Evolutionary conservation across 2,329 filamentous ascomycete species (phyloP), one percentile per base, ranked within the genome.

Genomic region (Pseudomassariella vexata): DNA sequence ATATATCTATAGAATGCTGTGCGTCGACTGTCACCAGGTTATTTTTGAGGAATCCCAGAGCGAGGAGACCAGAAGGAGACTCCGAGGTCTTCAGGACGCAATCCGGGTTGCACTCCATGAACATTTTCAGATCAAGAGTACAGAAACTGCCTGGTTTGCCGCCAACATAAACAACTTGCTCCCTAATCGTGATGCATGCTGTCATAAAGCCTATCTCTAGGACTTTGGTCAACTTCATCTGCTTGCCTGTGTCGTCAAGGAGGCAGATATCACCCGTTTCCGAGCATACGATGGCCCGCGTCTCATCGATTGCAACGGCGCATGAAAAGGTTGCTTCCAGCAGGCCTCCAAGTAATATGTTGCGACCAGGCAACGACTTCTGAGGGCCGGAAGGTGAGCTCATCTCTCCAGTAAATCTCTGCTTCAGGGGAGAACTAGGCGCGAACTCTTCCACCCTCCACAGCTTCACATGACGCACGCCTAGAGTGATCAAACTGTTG

Each of bases 201-300:
- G 89, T 72, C 8, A 67, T 55, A 50, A 90, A 90, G 1, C 74
- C 78, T 20, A 82, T 65, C 26, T 76, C 72, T 22, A 79, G 69
- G 20, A 87, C 67, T 36, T 79, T 77, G 25, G 70, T 66, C 28
- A 95, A 64, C 44, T 78, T 85, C 56, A 84, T 82, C 40, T 79
- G 75, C 40, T 79, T 80, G 31, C 75, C 78, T 19, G 72, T 74
- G 44, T 94, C 85, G 41, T 95, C 84, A 19, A 95, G 66, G 19
- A 94, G 65, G 56, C 90, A 96, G n/a, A 98, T 68, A 49, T 94
- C 83, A 18, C 92, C 92, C 37, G 78, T 76, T 50, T 95, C 89
- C 4, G 90, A 85, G 60, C 87, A 92, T 24, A 96, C 67, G 24
- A 96, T 73, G 12, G 88, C 82, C 47, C 80, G 83, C 24, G 72